These are phyloP conservation scores for Coffea humblotiana DNA, from an alignment of 305 asterid species.

Conservation along the genomic window DNA sequence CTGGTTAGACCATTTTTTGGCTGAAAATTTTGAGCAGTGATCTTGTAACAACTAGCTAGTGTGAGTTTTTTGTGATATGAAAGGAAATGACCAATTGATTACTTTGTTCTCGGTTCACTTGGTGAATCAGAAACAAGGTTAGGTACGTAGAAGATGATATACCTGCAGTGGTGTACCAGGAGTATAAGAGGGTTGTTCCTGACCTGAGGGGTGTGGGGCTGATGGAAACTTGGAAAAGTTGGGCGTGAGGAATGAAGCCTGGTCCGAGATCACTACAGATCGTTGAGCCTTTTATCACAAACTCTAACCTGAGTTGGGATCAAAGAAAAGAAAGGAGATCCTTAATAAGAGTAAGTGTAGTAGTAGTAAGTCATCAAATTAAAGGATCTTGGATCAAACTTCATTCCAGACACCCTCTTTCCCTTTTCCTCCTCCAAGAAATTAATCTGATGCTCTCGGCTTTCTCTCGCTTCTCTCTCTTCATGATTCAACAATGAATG, in stretches of 20 bases:
- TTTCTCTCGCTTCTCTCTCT: not conserved
- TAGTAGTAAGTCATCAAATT: not conserved
- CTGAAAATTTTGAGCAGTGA: not conserved
- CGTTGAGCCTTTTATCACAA: not conserved
- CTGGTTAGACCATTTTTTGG: not conserved
- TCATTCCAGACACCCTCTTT: slow-evolving; percentile 76
- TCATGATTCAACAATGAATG: slow-evolving; percentile 50
- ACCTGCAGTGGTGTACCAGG: not conserved
- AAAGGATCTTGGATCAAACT: slow-evolving; percentile 85
- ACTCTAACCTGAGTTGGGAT: not conserved
- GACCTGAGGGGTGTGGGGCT: too few species aligned
- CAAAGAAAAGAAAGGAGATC: not conserved
- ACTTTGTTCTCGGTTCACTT: not conserved
- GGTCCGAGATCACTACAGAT: slow-evolving; percentile 71
- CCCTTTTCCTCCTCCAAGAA: slow-evolving; percentile 32
- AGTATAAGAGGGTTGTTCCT: not conserved
- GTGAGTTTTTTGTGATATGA: too few species aligned
- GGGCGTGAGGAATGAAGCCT: slow-evolving; percentile 89
- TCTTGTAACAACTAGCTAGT: too few species aligned
- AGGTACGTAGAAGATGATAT: not conserved
- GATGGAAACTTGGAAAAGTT: slow-evolving; percentile 25
- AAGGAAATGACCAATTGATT: not conserved
- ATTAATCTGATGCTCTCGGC: slow-evolving; percentile 6
- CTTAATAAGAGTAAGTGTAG: not conserved
- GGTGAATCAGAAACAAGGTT: not conserved